Percentiles rank a stretch among this genome's conserved stretches.
phyloP scores from a whole-genome alignment of 805 yeast species.

The Gaillardinia entomophila region DNA sequence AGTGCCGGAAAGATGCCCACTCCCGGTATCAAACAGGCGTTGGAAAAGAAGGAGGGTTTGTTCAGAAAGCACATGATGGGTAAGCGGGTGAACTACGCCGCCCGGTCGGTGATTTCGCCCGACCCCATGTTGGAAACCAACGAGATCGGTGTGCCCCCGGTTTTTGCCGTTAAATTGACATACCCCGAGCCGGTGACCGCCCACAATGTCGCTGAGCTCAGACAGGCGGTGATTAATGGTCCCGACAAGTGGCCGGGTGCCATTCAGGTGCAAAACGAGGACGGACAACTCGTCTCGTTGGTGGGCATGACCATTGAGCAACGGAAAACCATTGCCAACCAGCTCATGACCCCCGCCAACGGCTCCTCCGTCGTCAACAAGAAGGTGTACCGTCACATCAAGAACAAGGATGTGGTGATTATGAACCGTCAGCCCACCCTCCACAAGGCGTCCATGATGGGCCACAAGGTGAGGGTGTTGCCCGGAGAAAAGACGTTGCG shows the following conservation, averaged over 20 bases:
- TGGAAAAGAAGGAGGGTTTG: constrained; percentile 97
- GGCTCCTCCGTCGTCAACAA: constrained; percentile 69
- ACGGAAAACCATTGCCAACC: constrained; percentile 92
- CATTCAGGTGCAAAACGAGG: constrained; percentile 90
- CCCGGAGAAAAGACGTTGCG: constrained; percentile 97
- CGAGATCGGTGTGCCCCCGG: constrained; percentile 99
- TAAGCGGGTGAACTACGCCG: constrained; percentile 97
- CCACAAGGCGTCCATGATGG: constrained; percentile 99
- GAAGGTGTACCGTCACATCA: constrained; percentile 91
- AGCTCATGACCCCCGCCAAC: constrained; percentile 78
- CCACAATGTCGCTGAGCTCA: constrained; percentile 81
- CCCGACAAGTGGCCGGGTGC: constrained; percentile 99
- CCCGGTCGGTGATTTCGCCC: constrained; percentile 98
- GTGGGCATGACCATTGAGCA: constrained; percentile 90
- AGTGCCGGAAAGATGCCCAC: constrained; percentile 64
- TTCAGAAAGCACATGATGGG: constrained; percentile 99
- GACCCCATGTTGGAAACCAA: constrained; percentile 98
- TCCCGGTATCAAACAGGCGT: constrained; percentile 96
- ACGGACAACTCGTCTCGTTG: constrained; percentile 76
- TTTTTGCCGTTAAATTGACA: constrained; percentile 90
- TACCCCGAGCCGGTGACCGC: constrained; percentile 98
- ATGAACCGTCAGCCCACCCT: constrained; percentile 99
- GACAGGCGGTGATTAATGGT: constrained; percentile 95
- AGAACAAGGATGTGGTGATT: constrained; percentile 89
- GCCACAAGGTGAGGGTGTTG: constrained; percentile 92